A percentile compares a stretch with the other conserved stretches of the same genome.
Evolutionary conservation across 169 alveolate species (phyloP).

Genomic region (Babesia bigemina): DNA sequence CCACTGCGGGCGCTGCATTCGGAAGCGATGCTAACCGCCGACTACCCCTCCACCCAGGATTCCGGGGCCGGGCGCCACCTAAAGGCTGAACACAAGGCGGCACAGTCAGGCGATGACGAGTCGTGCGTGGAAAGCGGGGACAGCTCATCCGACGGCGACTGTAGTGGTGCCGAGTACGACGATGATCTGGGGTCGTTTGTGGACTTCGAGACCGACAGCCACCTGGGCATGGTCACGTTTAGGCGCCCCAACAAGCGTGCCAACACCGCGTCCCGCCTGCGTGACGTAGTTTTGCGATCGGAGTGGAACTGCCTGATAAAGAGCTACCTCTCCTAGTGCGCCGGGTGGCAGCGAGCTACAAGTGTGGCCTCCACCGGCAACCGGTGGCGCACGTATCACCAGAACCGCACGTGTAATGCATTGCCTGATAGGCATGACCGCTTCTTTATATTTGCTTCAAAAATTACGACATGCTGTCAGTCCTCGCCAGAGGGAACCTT

Average conservation of each 20-base stretch:
- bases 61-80: neutral
- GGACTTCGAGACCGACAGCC: conserved; percentile 62
- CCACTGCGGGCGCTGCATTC: neutral
- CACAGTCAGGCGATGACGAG: neutral
- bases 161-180: neutral
- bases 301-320: conserved; percentile 65
- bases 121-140: neutral
- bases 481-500: conserved; percentile 37
- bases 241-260: neutral
- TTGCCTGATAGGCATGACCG: neutral
- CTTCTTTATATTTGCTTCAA: neutral
- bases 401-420: too few species aligned
- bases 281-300: conserved; percentile 22
- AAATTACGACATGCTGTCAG: neutral
- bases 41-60: neutral
- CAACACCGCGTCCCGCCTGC: conserved; percentile 24
- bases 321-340: conserved; percentile 26
- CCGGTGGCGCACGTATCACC: too few species aligned
- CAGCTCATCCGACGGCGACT: neutral
- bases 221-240: conserved; percentile 58
- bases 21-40: neutral
- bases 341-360: neutral
- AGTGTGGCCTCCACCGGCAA: neutral
- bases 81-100: neutral
- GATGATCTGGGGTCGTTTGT: conserved; percentile 33